These are phyloP conservation scores for Cutaneotrichosporon daszewskae DNA, from an alignment of 1,284 basidiomycete genomes.

Conservation along the genomic window DNA sequence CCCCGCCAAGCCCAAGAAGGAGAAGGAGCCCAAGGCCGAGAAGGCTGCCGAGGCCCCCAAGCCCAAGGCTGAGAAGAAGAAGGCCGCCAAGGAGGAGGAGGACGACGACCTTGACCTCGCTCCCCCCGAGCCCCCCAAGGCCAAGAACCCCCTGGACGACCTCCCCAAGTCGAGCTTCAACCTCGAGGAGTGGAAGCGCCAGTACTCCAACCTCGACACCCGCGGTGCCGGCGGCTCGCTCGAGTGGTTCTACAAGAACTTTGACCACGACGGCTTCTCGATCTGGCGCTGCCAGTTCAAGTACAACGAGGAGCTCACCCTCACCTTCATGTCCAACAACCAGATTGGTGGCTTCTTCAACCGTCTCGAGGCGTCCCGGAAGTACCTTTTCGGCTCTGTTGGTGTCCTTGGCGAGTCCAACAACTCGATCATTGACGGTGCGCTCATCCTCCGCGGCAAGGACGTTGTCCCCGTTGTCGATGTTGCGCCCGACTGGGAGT, in stretches of 20 bases:
- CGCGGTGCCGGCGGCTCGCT: conserved; percentile 68
- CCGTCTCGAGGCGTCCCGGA: conserved; percentile 89
- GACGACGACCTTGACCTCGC: conserved; percentile 63
- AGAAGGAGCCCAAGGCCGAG: conserved; percentile 45
- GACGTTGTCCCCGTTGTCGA: conserved; percentile 63
- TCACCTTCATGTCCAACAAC: conserved; percentile 82
- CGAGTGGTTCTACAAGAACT: conserved; percentile 85
- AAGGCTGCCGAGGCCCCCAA: conserved; percentile 51
- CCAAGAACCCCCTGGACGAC: conserved; percentile 88
- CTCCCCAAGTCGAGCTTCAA: conserved; percentile 89
- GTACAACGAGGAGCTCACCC: conserved; percentile 91
- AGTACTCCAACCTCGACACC: conserved; percentile 96
- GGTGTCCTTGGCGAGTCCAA: conserved; percentile 82
- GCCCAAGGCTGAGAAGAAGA: conserved; percentile 50
- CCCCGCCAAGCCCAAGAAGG: conserved; percentile 65
- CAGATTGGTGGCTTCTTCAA: conserved; percentile 86
- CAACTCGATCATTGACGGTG: conserved; percentile 71
- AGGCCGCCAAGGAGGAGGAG: conserved; percentile 53
- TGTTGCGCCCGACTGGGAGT: conserved; percentile 84
- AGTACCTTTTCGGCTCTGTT: conserved; percentile 88
- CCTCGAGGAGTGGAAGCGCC: conserved; percentile 96
- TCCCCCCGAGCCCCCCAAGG: conserved; percentile 63
- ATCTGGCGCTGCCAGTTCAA: conserved; percentile 81
- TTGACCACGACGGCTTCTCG: conserved; percentile 85
- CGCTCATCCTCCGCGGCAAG: conserved; percentile 71